These are phyloP conservation scores for Globisporangium okanoganense DNA, from an alignment of 352 stramenopile genomes.

Conservation along the genomic window DNA sequence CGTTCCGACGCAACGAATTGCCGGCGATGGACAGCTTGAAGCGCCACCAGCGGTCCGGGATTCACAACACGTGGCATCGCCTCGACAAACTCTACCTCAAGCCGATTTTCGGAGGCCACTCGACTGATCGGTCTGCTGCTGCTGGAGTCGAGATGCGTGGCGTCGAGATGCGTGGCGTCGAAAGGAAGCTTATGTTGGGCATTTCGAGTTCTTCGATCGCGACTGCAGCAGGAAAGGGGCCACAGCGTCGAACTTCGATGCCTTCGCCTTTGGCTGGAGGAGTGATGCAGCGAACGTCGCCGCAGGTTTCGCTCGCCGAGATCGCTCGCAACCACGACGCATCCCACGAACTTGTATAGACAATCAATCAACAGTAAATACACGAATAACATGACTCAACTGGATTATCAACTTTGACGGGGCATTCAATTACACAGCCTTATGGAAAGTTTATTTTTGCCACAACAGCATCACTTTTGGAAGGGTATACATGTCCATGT, in stretches of 20 bases:
- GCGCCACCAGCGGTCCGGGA: slow-evolving; percentile 35
- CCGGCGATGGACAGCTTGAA: slow-evolving; percentile 28
- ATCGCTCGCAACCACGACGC: slow-evolving; percentile 49
- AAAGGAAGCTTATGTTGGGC: slow-evolving; percentile 2
- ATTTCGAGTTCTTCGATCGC: neutral
- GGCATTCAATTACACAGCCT: neutral
- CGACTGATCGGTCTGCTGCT: neutral
- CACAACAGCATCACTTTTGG: neutral
- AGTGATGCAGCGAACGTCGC: slow-evolving; percentile 16
- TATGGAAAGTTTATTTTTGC: neutral
- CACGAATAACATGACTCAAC: neutral
- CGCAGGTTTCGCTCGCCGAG: slow-evolving; percentile 46
- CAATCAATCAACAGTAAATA: neutral
- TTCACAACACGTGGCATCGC: slow-evolving; percentile 57
- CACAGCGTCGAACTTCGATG: neutral
- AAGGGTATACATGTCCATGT: neutral
- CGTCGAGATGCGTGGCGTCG: neutral
- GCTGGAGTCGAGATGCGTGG: slow-evolving; percentile 7
- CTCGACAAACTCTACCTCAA: slow-evolving; percentile 76
- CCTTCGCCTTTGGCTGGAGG: neutral
- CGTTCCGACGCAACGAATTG: slow-evolving; percentile 26
- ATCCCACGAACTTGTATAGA: slow-evolving; percentile 28
- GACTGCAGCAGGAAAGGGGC: neutral
- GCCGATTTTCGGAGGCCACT: slow-evolving; percentile 54
- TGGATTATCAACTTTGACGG: neutral